Base-by-base conservation (phyloP, 148 eudicot genomes). In the Chenopodium formosanum region DNA sequence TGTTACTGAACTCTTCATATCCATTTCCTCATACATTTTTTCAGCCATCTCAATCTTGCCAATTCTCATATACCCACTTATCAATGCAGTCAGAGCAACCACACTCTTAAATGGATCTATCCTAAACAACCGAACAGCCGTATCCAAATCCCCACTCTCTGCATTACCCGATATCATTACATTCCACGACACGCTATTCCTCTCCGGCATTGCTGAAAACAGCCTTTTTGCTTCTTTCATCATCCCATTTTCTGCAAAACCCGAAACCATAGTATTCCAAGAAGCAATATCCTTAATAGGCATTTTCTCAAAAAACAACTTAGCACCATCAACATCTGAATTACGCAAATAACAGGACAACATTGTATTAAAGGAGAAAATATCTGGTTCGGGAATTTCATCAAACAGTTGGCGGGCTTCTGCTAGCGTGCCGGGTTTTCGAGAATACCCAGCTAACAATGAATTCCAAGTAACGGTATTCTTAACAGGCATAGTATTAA, bases 231-330 rank as follows among this genome's bases (percentile, higher is more conserved):
- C 94, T 76, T 90, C 92, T 23, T 84, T 83, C 93, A 93, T 90
- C 84, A 82, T 79, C 81, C 93, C 86, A 79, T 89, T 86, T 63
- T 70, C 86, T 3, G 84, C 90, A 48, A 90, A 86, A 37, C 94
- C 93, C 27, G 97, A 81, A 69, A 93, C 84, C 97, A 93, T 89
- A 1, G 94, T 89, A 73, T 93, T 93, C 94, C 94, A 93, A 0
- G 94, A 91, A 5, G 93, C 91, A 73, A 69, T 80, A 86, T 93
- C 97, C 80, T 86, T 93, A 2, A 78, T 17, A 56, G 91, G 92
- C 85, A 93, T 91, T 27, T n/a, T 56, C 29, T 83, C 78, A 85
- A 93, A 93, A 46, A 93, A 84, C 71, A 10, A 23, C 68, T 78
- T 87, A 68, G 91, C 97, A 10, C 87, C 82, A 40, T 81, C 81